Evolutionary conservation across 169 alveolate species (phyloP), one percentile per base, ranked within the genome.

Genomic region (Eimeria necatrix): DNA sequence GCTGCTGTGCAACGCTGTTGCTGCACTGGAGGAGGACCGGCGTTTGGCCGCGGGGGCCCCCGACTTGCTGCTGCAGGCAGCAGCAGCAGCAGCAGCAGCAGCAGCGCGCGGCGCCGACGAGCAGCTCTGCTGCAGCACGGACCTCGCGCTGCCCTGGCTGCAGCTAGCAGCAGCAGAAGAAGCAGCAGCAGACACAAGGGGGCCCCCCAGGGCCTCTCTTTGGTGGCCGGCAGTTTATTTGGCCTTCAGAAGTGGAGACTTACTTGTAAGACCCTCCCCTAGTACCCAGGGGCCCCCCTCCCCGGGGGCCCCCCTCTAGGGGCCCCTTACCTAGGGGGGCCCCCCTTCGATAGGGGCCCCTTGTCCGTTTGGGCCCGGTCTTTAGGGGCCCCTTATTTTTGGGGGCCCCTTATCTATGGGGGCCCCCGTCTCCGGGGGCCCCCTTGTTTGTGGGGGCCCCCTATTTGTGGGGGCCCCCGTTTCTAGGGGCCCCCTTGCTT

Each of bases 191-290:
- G 88, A 78, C 49, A 5, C 60, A 4, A 10, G 4, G 80, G 61
- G 22, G 9, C 41, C n/a, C 5, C 46, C 22, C 10, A 4, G 78
- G 32, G 76, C 22, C 32, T 14, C 74, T 14, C 4, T 87, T 18
- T 87, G 94, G 94, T 87, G 94, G 94, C 84, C 70, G 41, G 94
- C 94, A 2, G 94, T 87, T 4, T 87, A 87, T 32, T n/a, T 61
- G n/a, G 94, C 94, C 20, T 87, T 87, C 85, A 64, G 94, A 24
- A 87, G 85, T 24, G 94, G 73, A 26, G 94, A 87, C 71, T 4
- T 87, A 2, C 18, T 59, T 53, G 93, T 86, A 64, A 22, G 93
- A 2, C 12, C 20, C 12, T 52, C 4, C 6, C 53, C 16, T 7
- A 74, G 86, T 6, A 14, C 64, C 64, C 64, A 8, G 14, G 14